Evolutionary conservation across 1,284 basidiomycete species (phyloP).

Genomic region (Apiotrichum montevideense): DNA sequence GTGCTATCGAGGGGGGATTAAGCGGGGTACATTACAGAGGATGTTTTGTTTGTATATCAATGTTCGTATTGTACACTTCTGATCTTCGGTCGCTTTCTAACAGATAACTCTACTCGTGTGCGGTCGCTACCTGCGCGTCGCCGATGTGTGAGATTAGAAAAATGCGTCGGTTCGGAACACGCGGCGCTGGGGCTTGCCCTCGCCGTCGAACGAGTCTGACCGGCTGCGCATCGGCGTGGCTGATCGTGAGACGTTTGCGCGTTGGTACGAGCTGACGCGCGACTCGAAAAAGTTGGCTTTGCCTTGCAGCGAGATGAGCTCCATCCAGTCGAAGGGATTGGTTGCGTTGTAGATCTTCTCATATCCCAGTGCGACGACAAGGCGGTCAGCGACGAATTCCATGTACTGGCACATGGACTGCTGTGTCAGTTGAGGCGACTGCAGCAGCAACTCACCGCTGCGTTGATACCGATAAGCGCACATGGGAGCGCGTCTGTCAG

Average conservation of each 20-base stretch:
- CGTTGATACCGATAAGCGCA: slow-evolving; percentile 52
- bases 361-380: slow-evolving; percentile 75
- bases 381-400: slow-evolving; percentile 86
- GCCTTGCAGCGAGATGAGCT: slow-evolving; percentile 76
- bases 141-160: slow-evolving; percentile 10
- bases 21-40: too few species aligned
- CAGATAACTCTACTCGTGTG: too few species aligned
- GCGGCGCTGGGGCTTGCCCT: slow-evolving; percentile 9
- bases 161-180: slow-evolving; percentile 27
- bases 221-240: slow-evolving; percentile 24
- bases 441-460: slow-evolving; percentile 41
- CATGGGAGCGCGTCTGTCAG: slow-evolving; percentile 56
- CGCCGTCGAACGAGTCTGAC: slow-evolving; percentile 6
- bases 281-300: slow-evolving; percentile 48
- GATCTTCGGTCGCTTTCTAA: too few species aligned
- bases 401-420: slow-evolving; percentile 86
- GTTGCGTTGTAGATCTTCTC: slow-evolving; percentile 64
- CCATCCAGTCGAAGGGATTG: slow-evolving; percentile 79
- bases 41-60: too few species aligned
- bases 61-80: too few species aligned
- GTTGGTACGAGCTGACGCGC: slow-evolving; percentile 41
- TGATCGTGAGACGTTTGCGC: slow-evolving; percentile 37
- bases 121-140: too few species aligned
- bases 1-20: too few species aligned
- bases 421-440: too few species aligned